Percentiles rank a stretch among this genome's conserved stretches.
phyloP scores from a whole-genome alignment of 2,329 filamentous ascomycete species.

The Basipetospora sp. region DNA sequence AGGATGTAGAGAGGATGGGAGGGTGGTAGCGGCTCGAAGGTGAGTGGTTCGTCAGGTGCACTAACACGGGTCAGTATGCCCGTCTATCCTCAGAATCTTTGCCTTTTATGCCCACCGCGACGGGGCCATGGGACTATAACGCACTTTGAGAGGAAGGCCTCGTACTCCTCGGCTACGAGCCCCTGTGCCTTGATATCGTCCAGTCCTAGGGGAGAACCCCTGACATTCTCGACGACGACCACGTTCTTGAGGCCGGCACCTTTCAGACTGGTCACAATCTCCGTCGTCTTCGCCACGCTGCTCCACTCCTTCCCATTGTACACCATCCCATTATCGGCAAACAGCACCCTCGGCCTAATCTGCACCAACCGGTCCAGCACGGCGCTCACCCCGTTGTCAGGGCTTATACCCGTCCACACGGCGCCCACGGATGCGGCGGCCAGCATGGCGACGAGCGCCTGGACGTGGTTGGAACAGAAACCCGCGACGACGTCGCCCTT shows the following conservation, averaged over 20 bases:
- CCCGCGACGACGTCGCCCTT: slow-evolving; percentile 45
- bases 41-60: slow-evolving; percentile 30
- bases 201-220: slow-evolving; percentile 20
- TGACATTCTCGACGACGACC: slow-evolving; percentile 50
- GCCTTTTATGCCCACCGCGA: too few relatives aligned
- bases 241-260: slow-evolving; percentile 49
- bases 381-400: slow-evolving; percentile 81
- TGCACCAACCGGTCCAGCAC: slow-evolving; percentile 77
- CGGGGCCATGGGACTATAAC: too few relatives aligned
- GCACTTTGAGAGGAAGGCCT: slow-evolving; percentile 23
- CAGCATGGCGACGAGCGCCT: slow-evolving; percentile 78
- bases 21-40: slow-evolving; percentile 64
- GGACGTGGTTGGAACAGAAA: slow-evolving; percentile 79
- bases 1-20: slow-evolving; percentile 88
- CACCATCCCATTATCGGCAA: slow-evolving; percentile 73
- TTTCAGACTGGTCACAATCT: slow-evolving; percentile 54
- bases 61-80: slow-evolving; percentile 9
- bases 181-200: slow-evolving; percentile 24
- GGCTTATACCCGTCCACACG: slow-evolving; percentile 85
- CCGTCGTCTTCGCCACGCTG: slow-evolving; percentile 62
- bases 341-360: slow-evolving; percentile 68
- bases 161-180: slow-evolving; percentile 29
- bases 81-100: too few relatives aligned
- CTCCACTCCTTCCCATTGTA: slow-evolving; percentile 87
- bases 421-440: slow-evolving; percentile 69